A percentile compares a stretch with the other conserved stretches of the same genome.
These are phyloP conservation scores for Scedosporium aurantiacum DNA, from an alignment of 2,329 filamentous ascomycete genomes.

Conservation along the genomic window DNA sequence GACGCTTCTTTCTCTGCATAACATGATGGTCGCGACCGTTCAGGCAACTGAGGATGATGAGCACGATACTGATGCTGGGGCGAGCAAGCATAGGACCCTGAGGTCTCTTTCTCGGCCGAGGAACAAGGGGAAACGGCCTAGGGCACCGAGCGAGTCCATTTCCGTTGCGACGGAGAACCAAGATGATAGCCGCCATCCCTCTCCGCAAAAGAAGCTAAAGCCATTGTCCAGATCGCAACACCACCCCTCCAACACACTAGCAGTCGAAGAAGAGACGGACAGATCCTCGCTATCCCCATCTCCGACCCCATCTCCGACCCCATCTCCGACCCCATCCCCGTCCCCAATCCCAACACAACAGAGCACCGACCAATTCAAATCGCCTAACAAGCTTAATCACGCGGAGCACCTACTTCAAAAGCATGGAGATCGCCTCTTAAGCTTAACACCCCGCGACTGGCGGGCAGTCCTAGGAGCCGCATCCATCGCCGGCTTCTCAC, in stretches of 20 bases:
- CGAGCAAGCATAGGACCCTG: neutral
- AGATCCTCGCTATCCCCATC: neutral
- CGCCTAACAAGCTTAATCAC: neutral
- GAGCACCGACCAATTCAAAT: neutral
- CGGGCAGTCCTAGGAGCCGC: constrained; percentile 73
- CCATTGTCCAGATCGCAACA: neutral
- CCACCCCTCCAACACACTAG: neutral
- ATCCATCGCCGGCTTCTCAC: constrained; percentile 59
- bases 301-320: neutral
- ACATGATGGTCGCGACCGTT: constrained; percentile 44
- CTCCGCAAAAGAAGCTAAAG: neutral
- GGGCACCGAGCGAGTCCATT: neutral
- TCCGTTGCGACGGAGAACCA: neutral
- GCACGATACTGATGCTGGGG: neutral
- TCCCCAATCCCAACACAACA: neutral
- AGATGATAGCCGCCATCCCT: constrained; percentile 1
- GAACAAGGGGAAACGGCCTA: neutral
- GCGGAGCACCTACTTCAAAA: neutral
- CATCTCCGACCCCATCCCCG: neutral
- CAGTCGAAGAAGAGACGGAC: neutral
- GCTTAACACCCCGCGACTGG: constrained; percentile 56
- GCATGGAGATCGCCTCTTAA: neutral
- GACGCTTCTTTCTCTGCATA: constrained; percentile 60
- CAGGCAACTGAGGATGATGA: constrained; percentile 18
- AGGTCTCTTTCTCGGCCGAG: neutral